Evolutionary conservation across 75 land plant species (phyloP).

Genomic region (Cryptomeria japonica): DNA sequence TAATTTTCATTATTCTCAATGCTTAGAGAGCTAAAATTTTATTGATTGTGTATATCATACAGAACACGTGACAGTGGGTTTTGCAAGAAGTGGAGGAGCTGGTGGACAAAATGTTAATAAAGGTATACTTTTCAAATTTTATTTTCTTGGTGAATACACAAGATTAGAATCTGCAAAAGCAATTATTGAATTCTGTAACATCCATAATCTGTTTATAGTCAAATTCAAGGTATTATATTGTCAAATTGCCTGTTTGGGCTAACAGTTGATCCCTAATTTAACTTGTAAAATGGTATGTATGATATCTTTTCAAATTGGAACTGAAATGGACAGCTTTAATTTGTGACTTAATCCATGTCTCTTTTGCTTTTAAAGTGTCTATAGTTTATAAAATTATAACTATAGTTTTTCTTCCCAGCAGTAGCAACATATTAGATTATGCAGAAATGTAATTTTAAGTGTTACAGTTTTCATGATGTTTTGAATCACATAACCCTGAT

Average conservation of each 20-base stretch:
- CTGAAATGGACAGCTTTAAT: neutral
- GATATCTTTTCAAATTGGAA: neutral
- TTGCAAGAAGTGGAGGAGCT: conserved; percentile 97
- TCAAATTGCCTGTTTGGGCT: neutral
- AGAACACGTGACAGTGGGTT: conserved; percentile 90
- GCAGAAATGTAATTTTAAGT: neutral
- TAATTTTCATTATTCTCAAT: neutral
- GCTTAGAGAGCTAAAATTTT: neutral
- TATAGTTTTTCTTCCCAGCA: neutral
- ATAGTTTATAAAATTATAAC: too few species aligned
- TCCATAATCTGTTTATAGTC: too few species aligned
- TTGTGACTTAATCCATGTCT: neutral
- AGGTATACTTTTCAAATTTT: conserved; percentile 33
- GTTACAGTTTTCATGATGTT: neutral
- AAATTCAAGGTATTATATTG: neutral
- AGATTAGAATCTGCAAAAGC: neutral
- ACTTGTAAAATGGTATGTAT: neutral
- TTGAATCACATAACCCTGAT: neutral
- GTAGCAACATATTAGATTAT: neutral
- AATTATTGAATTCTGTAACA: neutral
- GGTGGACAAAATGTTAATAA: conserved; percentile 99
- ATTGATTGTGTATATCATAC: conserved; percentile 9
- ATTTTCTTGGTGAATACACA: neutral
- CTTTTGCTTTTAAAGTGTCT: neutral
- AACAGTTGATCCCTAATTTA: neutral